Evolutionary conservation across 495 filamentous ascomycete species (phyloP).

Genomic region (Acidomyces sp.): DNA sequence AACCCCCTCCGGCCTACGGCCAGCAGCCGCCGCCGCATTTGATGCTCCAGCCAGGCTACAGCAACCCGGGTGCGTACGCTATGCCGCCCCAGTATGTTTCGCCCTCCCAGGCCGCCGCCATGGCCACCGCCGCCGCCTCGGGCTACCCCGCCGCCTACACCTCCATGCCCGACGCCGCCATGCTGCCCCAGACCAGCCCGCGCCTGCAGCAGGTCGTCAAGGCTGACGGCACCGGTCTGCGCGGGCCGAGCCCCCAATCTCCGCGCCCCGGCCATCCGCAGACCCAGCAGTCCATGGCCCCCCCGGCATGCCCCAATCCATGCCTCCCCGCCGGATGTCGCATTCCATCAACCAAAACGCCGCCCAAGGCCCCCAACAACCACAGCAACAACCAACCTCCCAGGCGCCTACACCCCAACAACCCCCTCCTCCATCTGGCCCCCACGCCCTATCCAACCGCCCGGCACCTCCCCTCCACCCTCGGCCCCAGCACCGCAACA

Average conservation of each 20-base stretch:
- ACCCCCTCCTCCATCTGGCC: conserved; percentile 30
- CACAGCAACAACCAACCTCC: conserved; percentile 24
- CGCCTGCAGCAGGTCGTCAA: conserved; percentile 48
- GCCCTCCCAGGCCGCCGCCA: conserved; percentile 49
- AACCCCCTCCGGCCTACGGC: conserved; percentile 14
- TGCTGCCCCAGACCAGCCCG: conserved; percentile 44
- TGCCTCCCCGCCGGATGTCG: conserved; percentile 43
- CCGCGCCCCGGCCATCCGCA: conserved; percentile 33
- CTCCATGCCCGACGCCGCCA: conserved; percentile 39
- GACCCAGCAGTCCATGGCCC: conserved; percentile 14
- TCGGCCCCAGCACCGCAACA: conserved; percentile 63
- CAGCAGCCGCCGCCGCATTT: conserved; percentile 18
- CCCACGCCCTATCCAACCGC: too few relatives aligned
- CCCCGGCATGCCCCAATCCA: conserved; percentile 14
- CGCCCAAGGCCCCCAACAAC: conserved; percentile 42
- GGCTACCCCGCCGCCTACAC: conserved; percentile 39
- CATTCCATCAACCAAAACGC: conserved; percentile 44
- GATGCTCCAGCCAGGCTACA: conserved; percentile 39
- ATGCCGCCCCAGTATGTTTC: conserved; percentile 48
- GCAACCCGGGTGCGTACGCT: conserved; percentile 39
- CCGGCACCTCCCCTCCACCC: too few relatives aligned
- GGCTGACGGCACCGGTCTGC: conserved; percentile 29
- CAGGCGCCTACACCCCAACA: conserved; percentile 30
- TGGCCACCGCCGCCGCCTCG: conserved; percentile 59
- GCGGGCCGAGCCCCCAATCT: conserved; percentile 41